A percentile compares a stretch with the other conserved stretches of the same genome.
phyloP scores from a whole-genome alignment of 2,329 filamentous ascomycete species.

The Penicillium sp. region DNA sequence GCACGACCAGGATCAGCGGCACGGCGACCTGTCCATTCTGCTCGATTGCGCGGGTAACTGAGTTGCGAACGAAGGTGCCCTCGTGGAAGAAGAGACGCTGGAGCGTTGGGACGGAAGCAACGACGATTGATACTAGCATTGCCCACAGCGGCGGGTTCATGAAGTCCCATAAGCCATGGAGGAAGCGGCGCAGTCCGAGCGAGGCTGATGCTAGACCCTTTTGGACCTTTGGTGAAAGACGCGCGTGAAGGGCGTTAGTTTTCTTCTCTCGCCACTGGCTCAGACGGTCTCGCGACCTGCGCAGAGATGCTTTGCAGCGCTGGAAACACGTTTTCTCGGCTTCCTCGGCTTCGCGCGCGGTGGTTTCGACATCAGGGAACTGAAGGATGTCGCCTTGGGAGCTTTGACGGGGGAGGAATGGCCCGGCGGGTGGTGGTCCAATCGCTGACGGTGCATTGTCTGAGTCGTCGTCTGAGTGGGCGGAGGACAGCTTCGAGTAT shows the following conservation, averaged over 20 bases:
- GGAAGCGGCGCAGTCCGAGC: slow-evolving; percentile 43
- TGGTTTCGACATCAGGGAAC: slow-evolving; percentile 41
- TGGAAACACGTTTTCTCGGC: slow-evolving; percentile 25
- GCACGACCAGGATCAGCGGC: slow-evolving; percentile 85
- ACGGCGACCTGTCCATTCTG: slow-evolving; percentile 87
- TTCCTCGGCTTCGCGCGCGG: slow-evolving; percentile 19
- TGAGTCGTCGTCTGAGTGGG: slow-evolving; percentile 15
- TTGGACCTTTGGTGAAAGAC: slow-evolving; percentile 48
- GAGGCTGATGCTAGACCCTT: slow-evolving; percentile 39
- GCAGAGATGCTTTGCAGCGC: slow-evolving; percentile 21
- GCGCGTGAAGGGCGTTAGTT: slow-evolving; percentile 34
- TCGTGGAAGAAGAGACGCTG: slow-evolving; percentile 80
- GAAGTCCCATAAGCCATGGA: slow-evolving; percentile 71
- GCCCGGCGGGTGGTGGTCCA: slow-evolving; percentile 27
- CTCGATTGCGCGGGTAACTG: slow-evolving; percentile 74
- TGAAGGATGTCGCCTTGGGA: slow-evolving; percentile 51
- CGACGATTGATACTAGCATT: slow-evolving; percentile 82
- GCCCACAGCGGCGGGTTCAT: slow-evolving; percentile 99
- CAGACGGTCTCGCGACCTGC: slow-evolving; percentile 15
- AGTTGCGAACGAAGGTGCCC: slow-evolving; percentile 84
- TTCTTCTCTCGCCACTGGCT: slow-evolving; percentile 17
- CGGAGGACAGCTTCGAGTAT: slow-evolving; percentile 28
- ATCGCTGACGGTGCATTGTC: slow-evolving; percentile 21
- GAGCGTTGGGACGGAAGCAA: slow-evolving; percentile 75
- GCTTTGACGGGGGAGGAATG: slow-evolving; percentile 33